Base-by-base conservation (phyloP, 2,329 filamentous ascomycete genomes). In the Xylaria digitata region DNA sequence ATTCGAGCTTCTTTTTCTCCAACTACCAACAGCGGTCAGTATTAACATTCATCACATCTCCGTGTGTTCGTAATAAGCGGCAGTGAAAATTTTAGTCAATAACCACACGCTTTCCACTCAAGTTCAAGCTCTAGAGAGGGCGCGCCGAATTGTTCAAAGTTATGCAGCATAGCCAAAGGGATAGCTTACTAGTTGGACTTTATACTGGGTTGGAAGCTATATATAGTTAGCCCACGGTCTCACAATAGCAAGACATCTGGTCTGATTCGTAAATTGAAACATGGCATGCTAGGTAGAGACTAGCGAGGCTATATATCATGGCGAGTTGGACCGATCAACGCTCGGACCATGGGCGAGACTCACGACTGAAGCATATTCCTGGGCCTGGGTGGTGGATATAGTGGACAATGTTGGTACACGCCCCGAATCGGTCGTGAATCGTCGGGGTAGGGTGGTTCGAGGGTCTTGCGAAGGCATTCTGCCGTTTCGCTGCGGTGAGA, bases 381-480 rank as follows among this genome's bases (percentile, higher is more conserved):
- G 83, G 63, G 80, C 74, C 62, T 86, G 85, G 57, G 82, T 80
- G 7, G 66, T 66, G 45, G 86, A 84, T 77, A 94, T 82, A 68
- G 87, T 86, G 65, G 86, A 87, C 80, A 92, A 83, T 78, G 91
- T 93, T 79, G 92, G 91, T 81, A 95, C 84, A 86, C 94, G 87
- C 81, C 93, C 86, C 82, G 92, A 90, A 82, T 97, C 96, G 65
- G 94, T 96, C 70, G 95, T 98, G 82, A 98, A 98, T 77, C 95
- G 91, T 76, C 95, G 90, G 80, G 94, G 93, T 78, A 98, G 85
- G 74, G 89, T 90, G 70, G 89, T 88, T 80, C 94, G 90, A 72
- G 87, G 87, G 77, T 97, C 93, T 79, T 88, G 86, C 70, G 86
- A 79, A 70, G 83, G 84, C 78, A 89, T 84, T 76, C 83, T 85